Percentiles rank a stretch among this genome's conserved stretches.
Conservation (phyloP, 176 grass and related monocot species). For the Alloteropsis semialata region DNA sequence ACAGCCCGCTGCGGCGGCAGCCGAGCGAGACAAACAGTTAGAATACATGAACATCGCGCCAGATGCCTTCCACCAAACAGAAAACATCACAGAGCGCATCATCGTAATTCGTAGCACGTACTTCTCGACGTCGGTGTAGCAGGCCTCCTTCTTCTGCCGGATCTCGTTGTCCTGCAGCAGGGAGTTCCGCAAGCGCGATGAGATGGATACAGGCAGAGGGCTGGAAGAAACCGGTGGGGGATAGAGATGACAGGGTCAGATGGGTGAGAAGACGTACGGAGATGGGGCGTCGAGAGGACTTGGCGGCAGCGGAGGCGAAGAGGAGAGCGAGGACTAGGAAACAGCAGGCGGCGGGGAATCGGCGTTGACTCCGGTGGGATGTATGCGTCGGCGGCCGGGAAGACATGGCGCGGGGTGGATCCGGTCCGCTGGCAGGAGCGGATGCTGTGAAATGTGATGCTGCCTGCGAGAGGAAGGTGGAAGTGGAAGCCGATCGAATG, state of each 20-base stretch:
- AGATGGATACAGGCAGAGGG: background rate
- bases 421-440: background rate
- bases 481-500: background rate
- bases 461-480: too few species aligned
- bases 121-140: slow-evolving; percentile 95
- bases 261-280: slow-evolving; percentile 37
- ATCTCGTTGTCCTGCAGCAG: slow-evolving; percentile 67
- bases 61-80: background rate
- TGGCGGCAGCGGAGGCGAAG: slow-evolving; percentile 42
- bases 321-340: slow-evolving; percentile 38
- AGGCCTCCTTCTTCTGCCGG: slow-evolving; percentile 72
- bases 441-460: background rate
- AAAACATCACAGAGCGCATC: background rate
- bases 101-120: slow-evolving; percentile 17
- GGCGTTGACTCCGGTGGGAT: slow-evolving; percentile 9
- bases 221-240: background rate
- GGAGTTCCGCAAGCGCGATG: background rate
- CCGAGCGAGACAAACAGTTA: background rate
- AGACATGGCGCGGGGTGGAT: slow-evolving; percentile 42
- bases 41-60: background rate
- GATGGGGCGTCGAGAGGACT: slow-evolving; percentile 67
- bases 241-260: background rate
- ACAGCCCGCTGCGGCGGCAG: slow-evolving; percentile 60
- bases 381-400: background rate
- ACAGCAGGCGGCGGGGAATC: background rate